Evolutionary conservation across 106 monocot genomes (phyloP), one percentile per base, ranked within the genome.

Genomic region (Dendrobium chrysotoxum): DNA sequence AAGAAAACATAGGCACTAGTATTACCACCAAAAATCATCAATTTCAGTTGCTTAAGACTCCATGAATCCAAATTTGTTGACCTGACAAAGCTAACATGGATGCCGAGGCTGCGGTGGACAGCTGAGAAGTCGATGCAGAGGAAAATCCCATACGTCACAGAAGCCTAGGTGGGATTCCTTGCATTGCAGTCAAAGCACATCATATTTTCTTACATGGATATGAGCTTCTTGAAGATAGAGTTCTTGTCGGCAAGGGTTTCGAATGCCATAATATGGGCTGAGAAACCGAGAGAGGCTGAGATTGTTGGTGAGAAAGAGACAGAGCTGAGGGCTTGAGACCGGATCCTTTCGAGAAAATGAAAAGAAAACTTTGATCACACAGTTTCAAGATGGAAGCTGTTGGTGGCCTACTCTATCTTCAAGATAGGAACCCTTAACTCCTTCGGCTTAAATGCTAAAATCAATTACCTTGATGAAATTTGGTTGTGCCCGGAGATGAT

Each of bases 111-210:
- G 67, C 93, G 83, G 78, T 93, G 93, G 39, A 78, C 86, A 20
- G 93, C 91, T 1, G 93, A 91, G 84, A 91, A 93, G 65, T 93
- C 93, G 76, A 93, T 89, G 84, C 93, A 93, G 72, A 93, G 91
- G 77, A 93, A 93, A 77, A 93, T 87, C 81, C 93, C 93, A 83
- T 89, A 93, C 47, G 93, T 91, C 68, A 93, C 93, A 35, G 93
- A 93, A 79, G 93, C 89, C 93, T 91, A 93, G 5, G 93, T 93
- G 2, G 93, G 93, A 40, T 89, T 93, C 87, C 81, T 93, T 67
- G 93, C 91, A 74, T 85, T 93, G 84, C 93, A 93, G 84, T 93
- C 93, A 78, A 93, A 93, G 84, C 93, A 93, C 87, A 93, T 91
- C 93, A 89, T 93, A 83, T 93, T 93, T 20, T 93, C 93, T 5